Conservation (phyloP, 2,329 filamentous ascomycete genomes). For the Verticillium dahliae region DNA sequence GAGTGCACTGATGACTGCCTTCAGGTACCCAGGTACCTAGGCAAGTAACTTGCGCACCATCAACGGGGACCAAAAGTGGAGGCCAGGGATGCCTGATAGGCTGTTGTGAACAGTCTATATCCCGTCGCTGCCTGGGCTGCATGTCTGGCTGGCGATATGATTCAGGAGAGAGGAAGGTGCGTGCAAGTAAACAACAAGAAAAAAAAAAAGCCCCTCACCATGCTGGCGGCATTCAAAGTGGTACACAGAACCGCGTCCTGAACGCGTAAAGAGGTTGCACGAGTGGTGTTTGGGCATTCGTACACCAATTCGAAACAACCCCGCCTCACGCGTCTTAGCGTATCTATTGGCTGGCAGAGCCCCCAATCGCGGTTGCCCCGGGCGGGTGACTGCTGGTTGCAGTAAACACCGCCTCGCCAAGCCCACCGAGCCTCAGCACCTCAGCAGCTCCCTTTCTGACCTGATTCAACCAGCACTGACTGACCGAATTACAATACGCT, state of each 20-base stretch:
- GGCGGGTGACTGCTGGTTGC: neutral
- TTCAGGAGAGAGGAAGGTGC: neutral
- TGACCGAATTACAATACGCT: neutral
- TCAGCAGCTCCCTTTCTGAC: neutral
- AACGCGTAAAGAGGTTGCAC: slow-evolving; percentile 11
- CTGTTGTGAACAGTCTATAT: neutral
- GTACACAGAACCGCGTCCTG: slow-evolving; percentile 5
- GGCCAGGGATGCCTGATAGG: neutral
- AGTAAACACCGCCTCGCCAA: slow-evolving; percentile 4
- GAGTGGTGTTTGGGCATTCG: neutral
- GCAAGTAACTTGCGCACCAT: neutral
- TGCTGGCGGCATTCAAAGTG: slow-evolving; percentile 1
- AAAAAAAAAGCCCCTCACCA: slow-evolving; percentile 3
- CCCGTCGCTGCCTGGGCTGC: neutral
- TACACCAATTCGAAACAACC: neutral
- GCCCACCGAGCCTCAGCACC: neutral
- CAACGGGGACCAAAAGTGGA: neutral
- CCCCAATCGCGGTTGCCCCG: slow-evolving; percentile 3
- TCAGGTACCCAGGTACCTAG: too few relatives aligned
- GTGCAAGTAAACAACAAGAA: neutral
- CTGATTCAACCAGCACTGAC: neutral
- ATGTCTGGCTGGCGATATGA: neutral
- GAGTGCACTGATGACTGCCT: neutral
- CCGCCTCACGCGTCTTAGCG: neutral
- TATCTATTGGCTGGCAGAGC: slow-evolving; percentile 6